Evolutionary conservation across 108 stramenopile species (phyloP).

Genomic region (Parietichytrium sp.): DNA sequence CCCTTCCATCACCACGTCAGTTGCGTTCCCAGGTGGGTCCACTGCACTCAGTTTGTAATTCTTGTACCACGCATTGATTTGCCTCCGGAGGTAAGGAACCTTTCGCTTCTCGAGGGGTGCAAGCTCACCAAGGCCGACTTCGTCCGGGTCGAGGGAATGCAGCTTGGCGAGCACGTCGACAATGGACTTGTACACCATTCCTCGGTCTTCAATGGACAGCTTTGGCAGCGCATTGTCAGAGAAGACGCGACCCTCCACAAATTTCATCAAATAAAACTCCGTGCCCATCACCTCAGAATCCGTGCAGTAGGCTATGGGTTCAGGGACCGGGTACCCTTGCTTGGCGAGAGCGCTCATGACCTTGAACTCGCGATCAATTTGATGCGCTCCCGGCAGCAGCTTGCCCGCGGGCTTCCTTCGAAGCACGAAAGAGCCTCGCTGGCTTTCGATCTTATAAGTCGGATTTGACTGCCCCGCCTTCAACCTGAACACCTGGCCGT

Average conservation of each 20-base stretch:
- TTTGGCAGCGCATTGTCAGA: conserved; percentile 29
- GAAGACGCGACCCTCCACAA: conserved; percentile 42
- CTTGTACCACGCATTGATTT: conserved; percentile 42
- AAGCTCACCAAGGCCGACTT: neutral
- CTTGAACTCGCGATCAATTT: conserved; percentile 42
- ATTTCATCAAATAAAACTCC: conserved; percentile 47
- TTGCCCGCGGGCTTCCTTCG: conserved; percentile 51
- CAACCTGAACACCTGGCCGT: too few species aligned
- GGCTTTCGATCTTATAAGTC: conserved; percentile 40
- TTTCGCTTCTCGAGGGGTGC: neutral
- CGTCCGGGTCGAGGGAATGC: conserved; percentile 36
- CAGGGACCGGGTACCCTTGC: conserved; percentile 40
- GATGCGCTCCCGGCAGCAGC: conserved; percentile 49
- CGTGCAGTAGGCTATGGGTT: neutral
- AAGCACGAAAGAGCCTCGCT: conserved; percentile 5
- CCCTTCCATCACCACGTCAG: neutral
- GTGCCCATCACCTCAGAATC: conserved; percentile 43
- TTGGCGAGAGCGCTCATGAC: conserved; percentile 7
- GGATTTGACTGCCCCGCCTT: conserved; percentile 53
- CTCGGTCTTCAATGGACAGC: neutral
- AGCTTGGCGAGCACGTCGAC: conserved; percentile 1
- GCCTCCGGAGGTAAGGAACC: conserved; percentile 37
- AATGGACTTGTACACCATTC: neutral
- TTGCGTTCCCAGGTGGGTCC: neutral
- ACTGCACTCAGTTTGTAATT: conserved; percentile 30